These are phyloP conservation scores for Dissophora ornata DNA, from an alignment of 192 early-diverging fungal species.

Conservation along the genomic window DNA sequence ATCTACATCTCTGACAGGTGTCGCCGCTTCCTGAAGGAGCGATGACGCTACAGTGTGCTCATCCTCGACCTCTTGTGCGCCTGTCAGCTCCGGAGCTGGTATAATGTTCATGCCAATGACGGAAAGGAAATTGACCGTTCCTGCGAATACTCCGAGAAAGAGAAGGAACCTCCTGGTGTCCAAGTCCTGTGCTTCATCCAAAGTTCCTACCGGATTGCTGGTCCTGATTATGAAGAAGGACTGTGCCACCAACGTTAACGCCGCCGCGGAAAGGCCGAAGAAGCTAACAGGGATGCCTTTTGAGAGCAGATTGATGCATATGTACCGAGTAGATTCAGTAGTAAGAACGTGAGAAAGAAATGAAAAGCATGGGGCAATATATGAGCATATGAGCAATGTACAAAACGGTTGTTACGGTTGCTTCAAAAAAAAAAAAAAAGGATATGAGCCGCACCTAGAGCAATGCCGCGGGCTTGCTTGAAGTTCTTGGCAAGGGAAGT, in stretches of 20 bases:
- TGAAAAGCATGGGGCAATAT: too few species aligned
- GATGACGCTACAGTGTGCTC: background rate
- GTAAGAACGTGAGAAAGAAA: background rate
- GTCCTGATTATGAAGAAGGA: constrained; percentile 21
- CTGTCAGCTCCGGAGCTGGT: background rate
- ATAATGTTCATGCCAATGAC: constrained; percentile 19
- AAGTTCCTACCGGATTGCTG: background rate
- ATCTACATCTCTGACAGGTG: background rate
- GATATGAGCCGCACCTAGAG: constrained; percentile 38
- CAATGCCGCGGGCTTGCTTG: constrained; percentile 19
- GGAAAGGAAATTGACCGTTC: constrained; percentile 15
- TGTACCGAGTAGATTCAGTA: too few species aligned
- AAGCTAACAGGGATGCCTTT: constrained; percentile 49
- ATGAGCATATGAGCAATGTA: background rate
- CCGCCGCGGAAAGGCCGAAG: constrained; percentile 42
- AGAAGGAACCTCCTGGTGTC: constrained; percentile 27
- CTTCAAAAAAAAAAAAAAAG: constrained; percentile 3
- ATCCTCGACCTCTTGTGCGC: background rate
- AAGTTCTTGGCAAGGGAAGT: constrained; percentile 45
- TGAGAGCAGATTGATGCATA: too few species aligned
- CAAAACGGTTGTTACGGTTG: too few species aligned
- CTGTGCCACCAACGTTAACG: constrained; percentile 24
- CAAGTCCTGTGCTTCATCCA: constrained; percentile 5
- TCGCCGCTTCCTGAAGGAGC: background rate
- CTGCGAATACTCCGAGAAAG: constrained; percentile 32